Evolutionary conservation across 768 basidiomycete species (phyloP).

Genomic region (Cubamyces sp.): DNA sequence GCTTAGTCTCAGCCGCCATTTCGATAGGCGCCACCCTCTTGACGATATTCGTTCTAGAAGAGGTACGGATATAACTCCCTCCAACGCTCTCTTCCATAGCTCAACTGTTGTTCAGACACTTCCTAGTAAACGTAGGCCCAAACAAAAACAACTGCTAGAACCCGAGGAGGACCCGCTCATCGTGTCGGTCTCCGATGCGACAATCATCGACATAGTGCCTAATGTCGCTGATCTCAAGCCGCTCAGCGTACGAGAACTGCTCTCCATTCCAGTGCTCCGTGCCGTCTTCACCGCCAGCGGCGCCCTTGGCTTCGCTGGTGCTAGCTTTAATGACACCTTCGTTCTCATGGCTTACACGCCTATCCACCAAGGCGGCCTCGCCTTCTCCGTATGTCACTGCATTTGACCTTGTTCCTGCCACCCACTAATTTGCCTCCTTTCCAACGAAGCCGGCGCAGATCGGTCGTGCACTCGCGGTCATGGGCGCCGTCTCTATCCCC

Average conservation of each 20-base stretch:
- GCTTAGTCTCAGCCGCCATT: constrained; percentile 48
- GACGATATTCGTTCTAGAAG: constrained; percentile 54
- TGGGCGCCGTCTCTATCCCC: constrained; percentile 51
- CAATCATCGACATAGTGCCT: constrained; percentile 9
- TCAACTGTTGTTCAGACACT: constrained; percentile 30
- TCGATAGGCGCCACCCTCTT: constrained; percentile 46
- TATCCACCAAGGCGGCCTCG: constrained; percentile 57
- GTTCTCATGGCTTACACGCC: constrained; percentile 70
- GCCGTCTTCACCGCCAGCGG: constrained; percentile 55
- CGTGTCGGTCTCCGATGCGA: not conserved
- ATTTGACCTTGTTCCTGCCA: not conserved
- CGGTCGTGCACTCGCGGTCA: constrained; percentile 57
- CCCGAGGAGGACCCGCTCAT: constrained; percentile 15
- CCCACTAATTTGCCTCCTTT: not conserved
- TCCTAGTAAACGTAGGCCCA: constrained; percentile 21
- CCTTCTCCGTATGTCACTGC: constrained; percentile 52
- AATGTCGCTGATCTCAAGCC: constrained; percentile 22
- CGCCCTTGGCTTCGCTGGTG: constrained; percentile 53
- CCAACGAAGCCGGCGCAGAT: constrained; percentile 54
- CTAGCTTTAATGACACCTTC: constrained; percentile 66
- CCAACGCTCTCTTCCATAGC: not conserved
- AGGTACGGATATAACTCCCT: constrained; percentile 44
- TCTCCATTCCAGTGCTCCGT: constrained; percentile 57
- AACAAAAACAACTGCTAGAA: not conserved
- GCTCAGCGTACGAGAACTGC: constrained; percentile 37